These are phyloP conservation scores for Huntiella abstrusa DNA, from an alignment of 2,329 filamentous ascomycete species.

Conservation along the genomic window DNA sequence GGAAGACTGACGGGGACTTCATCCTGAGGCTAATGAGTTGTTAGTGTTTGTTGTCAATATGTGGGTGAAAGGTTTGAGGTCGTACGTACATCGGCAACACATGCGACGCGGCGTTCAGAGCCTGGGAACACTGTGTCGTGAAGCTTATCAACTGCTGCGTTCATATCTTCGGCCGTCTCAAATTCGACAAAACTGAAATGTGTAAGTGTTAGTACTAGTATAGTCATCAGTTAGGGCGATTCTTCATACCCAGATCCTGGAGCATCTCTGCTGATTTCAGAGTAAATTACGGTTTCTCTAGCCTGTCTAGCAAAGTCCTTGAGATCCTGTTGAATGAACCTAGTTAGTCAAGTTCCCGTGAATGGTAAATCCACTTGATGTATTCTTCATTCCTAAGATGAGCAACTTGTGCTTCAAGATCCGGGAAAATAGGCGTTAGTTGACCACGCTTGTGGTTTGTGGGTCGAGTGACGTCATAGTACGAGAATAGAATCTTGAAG, in stretches of 20 bases:
- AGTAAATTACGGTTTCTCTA: conserved; percentile 94
- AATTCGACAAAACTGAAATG: conserved; percentile 78
- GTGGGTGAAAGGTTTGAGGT: too few species aligned
- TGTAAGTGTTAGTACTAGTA: neutral
- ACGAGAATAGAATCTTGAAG: neutral
- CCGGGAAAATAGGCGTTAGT: too few species aligned
- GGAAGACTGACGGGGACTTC: conserved; percentile 37
- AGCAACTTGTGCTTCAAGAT: too few species aligned
- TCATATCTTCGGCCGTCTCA: conserved; percentile 77
- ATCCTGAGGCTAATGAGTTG: conserved; percentile 46
- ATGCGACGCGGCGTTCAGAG: conserved; percentile 72
- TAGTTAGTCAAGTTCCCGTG: neutral
- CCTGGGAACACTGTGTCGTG: conserved; percentile 61
- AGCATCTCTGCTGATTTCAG: conserved; percentile 80
- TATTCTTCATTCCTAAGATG: too few species aligned
- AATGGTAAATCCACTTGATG: too few species aligned
- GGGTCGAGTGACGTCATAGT: neutral
- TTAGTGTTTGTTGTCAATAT: conserved; percentile 1
- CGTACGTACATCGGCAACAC: conserved; percentile 61
- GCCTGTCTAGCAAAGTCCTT: conserved; percentile 98
- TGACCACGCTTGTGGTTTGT: too few species aligned
- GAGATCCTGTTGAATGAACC: conserved; percentile 52
- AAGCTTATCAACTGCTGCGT: conserved; percentile 84
- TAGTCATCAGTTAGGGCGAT: neutral
- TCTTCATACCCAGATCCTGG: conserved; percentile 6